Evolutionary conservation across 306 rosid species (phyloP).

Genomic region (Alnus rubra): DNA sequence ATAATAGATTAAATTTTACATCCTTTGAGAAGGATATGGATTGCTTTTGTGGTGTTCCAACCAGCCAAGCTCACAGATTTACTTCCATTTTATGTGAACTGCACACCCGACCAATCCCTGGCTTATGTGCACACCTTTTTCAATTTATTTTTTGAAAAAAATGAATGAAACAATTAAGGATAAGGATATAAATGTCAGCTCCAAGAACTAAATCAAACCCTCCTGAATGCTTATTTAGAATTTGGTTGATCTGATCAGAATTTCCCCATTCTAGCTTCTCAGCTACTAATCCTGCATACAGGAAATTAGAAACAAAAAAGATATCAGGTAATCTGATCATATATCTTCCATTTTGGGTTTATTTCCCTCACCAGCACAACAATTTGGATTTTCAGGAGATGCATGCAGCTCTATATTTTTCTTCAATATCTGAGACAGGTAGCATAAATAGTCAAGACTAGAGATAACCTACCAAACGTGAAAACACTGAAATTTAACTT

Average conservation of each 20-base stretch:
- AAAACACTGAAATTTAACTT: slow-evolving; percentile 23
- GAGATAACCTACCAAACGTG: slow-evolving; percentile 24
- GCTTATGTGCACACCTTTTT: background rate
- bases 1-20: background rate
- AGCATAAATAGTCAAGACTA: slow-evolving; percentile 30
- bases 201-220: slow-evolving; percentile 88
- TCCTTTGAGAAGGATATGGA: background rate
- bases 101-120: background rate
- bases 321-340: slow-evolving; percentile 14
- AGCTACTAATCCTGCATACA: slow-evolving; percentile 59
- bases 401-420: slow-evolving; percentile 82
- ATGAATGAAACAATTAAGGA: slow-evolving; percentile 6
- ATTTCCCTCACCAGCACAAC: slow-evolving; percentile 55
- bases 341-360: slow-evolving; percentile 13
- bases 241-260: slow-evolving; percentile 56
- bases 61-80: background rate
- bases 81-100: background rate
- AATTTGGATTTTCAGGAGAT: slow-evolving; percentile 45
- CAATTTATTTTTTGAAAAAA: slow-evolving; percentile 5
- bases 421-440: slow-evolving; percentile 67
- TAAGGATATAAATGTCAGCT: slow-evolving; percentile 92
- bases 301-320: background rate
- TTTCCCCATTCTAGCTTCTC: slow-evolving; percentile 95
- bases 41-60: background rate
- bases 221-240: slow-evolving; percentile 57